These are phyloP conservation scores for Lathyrus oleraceus DNA, from an alignment of 306 rosid species.

Conservation along the genomic window DNA sequence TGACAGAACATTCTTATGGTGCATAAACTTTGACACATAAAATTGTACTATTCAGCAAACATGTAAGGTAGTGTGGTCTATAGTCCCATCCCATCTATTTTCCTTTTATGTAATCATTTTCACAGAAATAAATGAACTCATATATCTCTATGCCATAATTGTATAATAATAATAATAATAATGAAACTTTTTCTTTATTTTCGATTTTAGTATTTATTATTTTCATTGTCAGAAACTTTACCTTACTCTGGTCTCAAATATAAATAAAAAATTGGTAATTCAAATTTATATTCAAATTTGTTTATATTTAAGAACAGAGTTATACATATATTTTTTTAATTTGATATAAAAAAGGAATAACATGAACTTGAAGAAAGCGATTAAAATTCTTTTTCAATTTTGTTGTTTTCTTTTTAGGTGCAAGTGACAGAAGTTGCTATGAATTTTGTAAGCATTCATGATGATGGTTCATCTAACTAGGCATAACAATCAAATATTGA, in stretches of 20 bases:
- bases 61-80: conserved; percentile 25
- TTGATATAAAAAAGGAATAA: not conserved
- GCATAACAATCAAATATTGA: conserved; percentile 56
- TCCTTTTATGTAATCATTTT: conserved; percentile 22
- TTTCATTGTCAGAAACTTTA: too few species aligned
- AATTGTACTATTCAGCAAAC: conserved; percentile 24
- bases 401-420: conserved; percentile 42
- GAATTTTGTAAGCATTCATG: conserved; percentile 38
- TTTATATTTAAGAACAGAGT: too few species aligned
- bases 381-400: conserved; percentile 17
- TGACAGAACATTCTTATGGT: conserved; percentile 35
- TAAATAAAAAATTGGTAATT: too few species aligned
- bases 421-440: conserved; percentile 45
- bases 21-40: conserved; percentile 31
- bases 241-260: too few species aligned
- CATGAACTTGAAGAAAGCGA: not conserved
- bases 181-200: not conserved
- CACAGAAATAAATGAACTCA: conserved; percentile 17
- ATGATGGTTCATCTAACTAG: conserved; percentile 56
- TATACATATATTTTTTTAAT: too few species aligned
- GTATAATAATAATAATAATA: not conserved
- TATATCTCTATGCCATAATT: conserved; percentile 10
- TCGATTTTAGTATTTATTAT: too few species aligned
- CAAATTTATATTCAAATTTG: too few species aligned
- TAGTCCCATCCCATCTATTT: conserved; percentile 22